Evolutionary conservation across 2,329 filamentous ascomycete genomes (phyloP).

Genomic region (Reticulascus tulasneorum): DNA sequence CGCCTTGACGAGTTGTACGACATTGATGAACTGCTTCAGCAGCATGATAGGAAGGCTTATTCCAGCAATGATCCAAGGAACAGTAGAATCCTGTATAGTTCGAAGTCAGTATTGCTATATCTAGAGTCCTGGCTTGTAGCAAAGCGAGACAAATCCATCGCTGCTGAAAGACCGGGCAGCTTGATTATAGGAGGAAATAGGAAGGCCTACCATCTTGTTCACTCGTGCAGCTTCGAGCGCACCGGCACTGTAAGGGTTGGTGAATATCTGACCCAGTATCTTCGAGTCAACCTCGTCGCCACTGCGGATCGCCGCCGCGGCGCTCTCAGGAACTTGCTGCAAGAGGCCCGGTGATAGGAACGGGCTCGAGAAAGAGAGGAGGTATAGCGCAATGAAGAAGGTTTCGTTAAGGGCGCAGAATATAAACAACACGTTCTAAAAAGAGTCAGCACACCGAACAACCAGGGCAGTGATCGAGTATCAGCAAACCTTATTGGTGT

Average conservation of each 20-base stretch:
- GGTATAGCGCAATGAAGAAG: slow-evolving; percentile 97
- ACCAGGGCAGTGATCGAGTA: slow-evolving; percentile 5
- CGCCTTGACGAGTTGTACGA: slow-evolving; percentile 89
- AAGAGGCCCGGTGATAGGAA: slow-evolving; percentile 80
- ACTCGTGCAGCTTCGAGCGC: slow-evolving; percentile 88
- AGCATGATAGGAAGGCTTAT: slow-evolving; percentile 83
- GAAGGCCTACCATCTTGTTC: slow-evolving; percentile 95
- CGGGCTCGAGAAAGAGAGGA: slow-evolving; percentile 92
- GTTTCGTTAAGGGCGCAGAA: slow-evolving; percentile 88
- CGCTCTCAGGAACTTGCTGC: slow-evolving; percentile 51
- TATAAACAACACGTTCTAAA: slow-evolving; percentile 88
- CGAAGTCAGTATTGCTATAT: no score
- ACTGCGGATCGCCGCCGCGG: slow-evolving; percentile 51
- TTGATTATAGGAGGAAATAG: no score
- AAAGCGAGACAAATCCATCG: no score
- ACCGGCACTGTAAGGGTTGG: slow-evolving; percentile 84
- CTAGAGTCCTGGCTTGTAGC: no score
- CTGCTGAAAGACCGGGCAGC: no score
- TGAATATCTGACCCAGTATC: slow-evolving; percentile 69
- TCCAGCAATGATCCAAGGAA: slow-evolving; percentile 69
- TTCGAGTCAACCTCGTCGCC: slow-evolving; percentile 67
- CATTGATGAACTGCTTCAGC: slow-evolving; percentile 88
- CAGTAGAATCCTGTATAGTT: slow-evolving; percentile 65
- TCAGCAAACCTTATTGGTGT: slow-evolving; percentile 77
- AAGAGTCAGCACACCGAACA: slow-evolving; percentile 15